Conservation (phyloP, 495 filamentous ascomycete genomes). For the Aspergillus homomorphus region DNA sequence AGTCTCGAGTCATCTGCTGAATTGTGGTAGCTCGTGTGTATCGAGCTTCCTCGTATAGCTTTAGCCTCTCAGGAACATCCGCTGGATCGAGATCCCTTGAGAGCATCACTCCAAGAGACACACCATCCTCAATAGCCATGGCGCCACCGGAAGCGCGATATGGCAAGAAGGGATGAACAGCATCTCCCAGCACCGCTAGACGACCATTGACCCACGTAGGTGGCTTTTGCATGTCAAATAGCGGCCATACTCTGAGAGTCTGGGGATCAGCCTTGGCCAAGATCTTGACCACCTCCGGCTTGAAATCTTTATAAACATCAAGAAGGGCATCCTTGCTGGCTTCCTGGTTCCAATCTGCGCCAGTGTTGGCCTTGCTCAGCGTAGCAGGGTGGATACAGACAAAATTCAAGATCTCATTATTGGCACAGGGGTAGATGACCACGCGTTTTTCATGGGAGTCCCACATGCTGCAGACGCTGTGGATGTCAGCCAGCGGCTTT, state of each 20-base stretch:
- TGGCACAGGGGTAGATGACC: constrained; percentile 57
- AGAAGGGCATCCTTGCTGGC: constrained; percentile 46
- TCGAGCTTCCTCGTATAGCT: constrained; percentile 56
- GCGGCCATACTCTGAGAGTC: constrained; percentile 54
- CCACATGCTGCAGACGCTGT: constrained; percentile 49
- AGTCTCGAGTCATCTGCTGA: constrained; percentile 48
- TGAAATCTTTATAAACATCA: constrained; percentile 50
- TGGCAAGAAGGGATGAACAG: constrained; percentile 60
- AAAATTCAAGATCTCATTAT: constrained; percentile 57
- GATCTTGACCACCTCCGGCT: constrained; percentile 40
- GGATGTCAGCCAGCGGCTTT: constrained; percentile 32
- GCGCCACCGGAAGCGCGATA: constrained; percentile 55
- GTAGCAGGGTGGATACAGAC: constrained; percentile 57
- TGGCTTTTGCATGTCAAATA: constrained; percentile 57
- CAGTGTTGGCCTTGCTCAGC: constrained; percentile 30
- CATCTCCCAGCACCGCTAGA: constrained; percentile 57
- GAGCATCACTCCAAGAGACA: constrained; percentile 53
- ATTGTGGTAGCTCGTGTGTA: constrained; percentile 52
- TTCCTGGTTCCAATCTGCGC: constrained; percentile 42
- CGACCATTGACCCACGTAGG: constrained; percentile 49
- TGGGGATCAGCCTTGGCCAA: constrained; percentile 47
- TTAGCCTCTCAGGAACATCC: constrained; percentile 51
- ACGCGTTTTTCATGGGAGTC: constrained; percentile 49
- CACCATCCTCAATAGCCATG: constrained; percentile 61
- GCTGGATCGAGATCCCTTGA: constrained; percentile 31